These are phyloP conservation scores for Alnus glutinosa DNA, from an alignment of 306 rosid genomes.

Conservation along the genomic window DNA sequence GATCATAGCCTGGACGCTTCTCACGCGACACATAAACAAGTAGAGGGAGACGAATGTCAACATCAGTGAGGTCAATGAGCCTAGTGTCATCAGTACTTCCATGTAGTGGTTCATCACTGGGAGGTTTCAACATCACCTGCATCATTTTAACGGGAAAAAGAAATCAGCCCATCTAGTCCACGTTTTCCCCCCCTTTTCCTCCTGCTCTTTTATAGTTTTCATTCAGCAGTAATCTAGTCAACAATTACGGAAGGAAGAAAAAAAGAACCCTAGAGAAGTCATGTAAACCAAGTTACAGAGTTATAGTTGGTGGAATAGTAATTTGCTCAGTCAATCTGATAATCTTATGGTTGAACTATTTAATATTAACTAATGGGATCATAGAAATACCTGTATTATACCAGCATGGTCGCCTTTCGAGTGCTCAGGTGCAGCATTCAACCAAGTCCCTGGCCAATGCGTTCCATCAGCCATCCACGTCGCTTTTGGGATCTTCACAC, in stretches of 20 bases:
- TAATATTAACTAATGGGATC: constrained; percentile 10
- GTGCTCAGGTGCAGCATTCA: constrained; percentile 71
- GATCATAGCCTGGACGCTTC: constrained; percentile 96
- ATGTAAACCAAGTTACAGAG: background rate
- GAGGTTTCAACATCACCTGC: constrained; percentile 98
- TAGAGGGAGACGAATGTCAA: constrained; percentile 90
- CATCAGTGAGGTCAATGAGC: constrained; percentile 66
- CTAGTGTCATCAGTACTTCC: constrained; percentile 67
- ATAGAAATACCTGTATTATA: constrained; percentile 75
- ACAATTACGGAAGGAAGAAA: background rate
- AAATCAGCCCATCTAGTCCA: constrained; percentile 18
- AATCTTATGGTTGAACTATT: constrained; percentile 11
- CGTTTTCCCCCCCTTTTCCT: background rate
- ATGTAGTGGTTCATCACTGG: constrained; percentile 84
- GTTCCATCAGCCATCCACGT: constrained; percentile 99
- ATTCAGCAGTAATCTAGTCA: background rate
- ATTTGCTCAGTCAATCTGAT: background rate
- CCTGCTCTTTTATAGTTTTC: background rate
- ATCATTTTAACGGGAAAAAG: constrained; percentile 27
- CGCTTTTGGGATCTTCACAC: constrained; percentile 78
- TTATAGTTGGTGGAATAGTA: background rate
- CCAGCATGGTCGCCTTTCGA: constrained; percentile 92
- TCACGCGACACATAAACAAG: constrained; percentile 95
- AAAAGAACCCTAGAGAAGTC: background rate
- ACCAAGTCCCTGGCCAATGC: constrained; percentile 99